Conservation (phyloP, 106 monocot genomes). For the Xerophyta viscosa region DNA sequence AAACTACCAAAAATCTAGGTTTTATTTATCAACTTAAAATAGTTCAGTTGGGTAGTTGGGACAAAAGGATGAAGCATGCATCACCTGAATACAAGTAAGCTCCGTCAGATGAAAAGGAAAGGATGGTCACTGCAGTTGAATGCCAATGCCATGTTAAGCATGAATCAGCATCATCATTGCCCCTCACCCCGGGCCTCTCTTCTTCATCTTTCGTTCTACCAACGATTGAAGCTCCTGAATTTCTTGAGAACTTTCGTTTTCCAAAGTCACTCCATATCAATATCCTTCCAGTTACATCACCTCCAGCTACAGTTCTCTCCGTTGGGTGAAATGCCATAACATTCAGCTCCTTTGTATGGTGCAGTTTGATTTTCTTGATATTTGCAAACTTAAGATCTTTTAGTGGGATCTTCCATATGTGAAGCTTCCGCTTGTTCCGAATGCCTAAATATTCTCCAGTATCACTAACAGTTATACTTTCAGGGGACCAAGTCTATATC, state of each 20-base stretch:
- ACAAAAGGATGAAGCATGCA: not conserved
- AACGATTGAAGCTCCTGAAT: not conserved
- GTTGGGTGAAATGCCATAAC: slow-evolving; percentile 86
- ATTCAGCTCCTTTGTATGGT: slow-evolving; percentile 73
- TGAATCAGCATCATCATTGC: slow-evolving; percentile 70
- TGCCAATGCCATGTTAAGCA: slow-evolving; percentile 98
- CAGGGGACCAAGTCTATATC: slow-evolving; percentile 70
- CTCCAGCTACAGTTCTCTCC: slow-evolving; percentile 78
- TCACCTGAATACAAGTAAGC: slow-evolving; percentile 95
- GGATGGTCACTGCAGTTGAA: slow-evolving; percentile 57
- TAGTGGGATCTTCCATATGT: slow-evolving; percentile 65
- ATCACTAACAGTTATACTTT: slow-evolving; percentile 38
- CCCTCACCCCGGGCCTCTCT: slow-evolving; percentile 55
- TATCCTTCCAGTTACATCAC: slow-evolving; percentile 89
- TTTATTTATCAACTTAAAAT: no score
- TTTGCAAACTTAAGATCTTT: slow-evolving; percentile 39
- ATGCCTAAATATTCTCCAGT: slow-evolving; percentile 74
- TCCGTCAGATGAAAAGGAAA: slow-evolving; percentile 84
- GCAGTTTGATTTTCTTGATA: slow-evolving; percentile 75
- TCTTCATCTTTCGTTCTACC: slow-evolving; percentile 28
- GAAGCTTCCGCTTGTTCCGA: slow-evolving; percentile 50
- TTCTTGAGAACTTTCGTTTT: slow-evolving; percentile 34
- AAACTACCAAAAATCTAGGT: no score
- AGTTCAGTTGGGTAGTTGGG: no score
- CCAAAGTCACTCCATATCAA: slow-evolving; percentile 93